These are phyloP conservation scores for Lachancea fermentati DNA, from an alignment of 805 yeast genomes.

Conservation along the genomic window DNA sequence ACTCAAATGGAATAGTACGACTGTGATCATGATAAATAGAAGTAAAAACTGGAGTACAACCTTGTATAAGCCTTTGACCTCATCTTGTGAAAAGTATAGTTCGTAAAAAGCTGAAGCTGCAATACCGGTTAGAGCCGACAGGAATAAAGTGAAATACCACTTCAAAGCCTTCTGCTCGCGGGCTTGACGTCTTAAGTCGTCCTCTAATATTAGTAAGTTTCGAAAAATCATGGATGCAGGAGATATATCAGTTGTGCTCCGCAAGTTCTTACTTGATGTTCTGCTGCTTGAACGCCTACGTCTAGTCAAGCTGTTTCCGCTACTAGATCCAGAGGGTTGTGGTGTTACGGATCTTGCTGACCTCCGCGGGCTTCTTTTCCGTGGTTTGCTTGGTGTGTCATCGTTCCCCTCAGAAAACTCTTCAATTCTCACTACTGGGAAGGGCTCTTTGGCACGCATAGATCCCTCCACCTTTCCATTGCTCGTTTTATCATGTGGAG, in stretches of 20 bases:
- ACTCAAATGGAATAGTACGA: conserved; percentile 72
- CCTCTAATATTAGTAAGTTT: conserved; percentile 79
- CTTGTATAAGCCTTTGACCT: conserved; percentile 37
- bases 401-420: conserved; percentile 4
- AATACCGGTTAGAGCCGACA: conserved; percentile 37
- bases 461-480: background rate
- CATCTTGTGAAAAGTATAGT: conserved; percentile 34
- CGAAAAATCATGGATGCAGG: conserved; percentile 72
- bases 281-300: conserved; percentile 26
- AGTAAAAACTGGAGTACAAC: conserved; percentile 47
- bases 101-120: conserved; percentile 38
- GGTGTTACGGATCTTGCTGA: background rate
- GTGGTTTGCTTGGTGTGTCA: conserved; percentile 6
- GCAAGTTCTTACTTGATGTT: conserved; percentile 25
- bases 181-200: conserved; percentile 76
- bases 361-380: conserved; percentile 4
- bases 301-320: conserved; percentile 1
- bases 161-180: conserved; percentile 63
- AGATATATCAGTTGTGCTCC: conserved; percentile 31
- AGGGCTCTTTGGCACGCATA: background rate
- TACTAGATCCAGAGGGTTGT: background rate
- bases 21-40: conserved; percentile 57
- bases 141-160: conserved; percentile 37
- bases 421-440: conserved; percentile 14
- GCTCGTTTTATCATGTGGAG: background rate